These are phyloP conservation scores for Hyparrhenia diplandra DNA, from an alignment of 176 grass and related monocot genomes.

Conservation along the genomic window DNA sequence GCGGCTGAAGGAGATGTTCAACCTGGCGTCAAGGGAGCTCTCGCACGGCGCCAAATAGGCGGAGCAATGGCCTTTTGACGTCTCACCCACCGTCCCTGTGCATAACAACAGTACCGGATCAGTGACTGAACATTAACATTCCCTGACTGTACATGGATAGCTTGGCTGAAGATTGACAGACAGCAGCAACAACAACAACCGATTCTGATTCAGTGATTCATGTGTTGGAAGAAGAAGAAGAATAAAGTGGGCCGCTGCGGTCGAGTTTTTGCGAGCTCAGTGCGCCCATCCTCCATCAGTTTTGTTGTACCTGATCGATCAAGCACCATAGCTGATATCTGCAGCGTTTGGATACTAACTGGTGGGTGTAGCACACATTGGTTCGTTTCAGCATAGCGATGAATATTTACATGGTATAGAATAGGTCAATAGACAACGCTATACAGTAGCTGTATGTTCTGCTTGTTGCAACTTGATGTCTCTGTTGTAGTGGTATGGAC, in stretches of 20 bases:
- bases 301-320: neutral
- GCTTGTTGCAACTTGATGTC: neutral
- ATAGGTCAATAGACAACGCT: neutral
- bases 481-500: neutral
- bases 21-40: slow-evolving; percentile 51
- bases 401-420: neutral
- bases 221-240: slow-evolving; percentile 19
- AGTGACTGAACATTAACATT: slow-evolving; percentile 19
- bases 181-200: neutral
- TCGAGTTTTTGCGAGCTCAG: slow-evolving; percentile 4
- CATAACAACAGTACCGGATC: neutral
- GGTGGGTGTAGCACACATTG: neutral
- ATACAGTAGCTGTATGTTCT: neutral
- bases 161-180: neutral
- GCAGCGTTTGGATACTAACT: neutral
- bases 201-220: slow-evolving; percentile 25
- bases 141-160: slow-evolving; percentile 31
- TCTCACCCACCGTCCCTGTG: slow-evolving; percentile 16
- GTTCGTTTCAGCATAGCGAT: neutral
- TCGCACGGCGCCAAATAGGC: slow-evolving; percentile 25
- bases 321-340: neutral
- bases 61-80: neutral
- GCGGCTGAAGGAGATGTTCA: slow-evolving; percentile 75
- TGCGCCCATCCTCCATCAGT: neutral
- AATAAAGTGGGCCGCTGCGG: neutral